These are phyloP conservation scores for Botrytis deweyae DNA, from an alignment of 2,329 filamentous ascomycete species.

Conservation along the genomic window DNA sequence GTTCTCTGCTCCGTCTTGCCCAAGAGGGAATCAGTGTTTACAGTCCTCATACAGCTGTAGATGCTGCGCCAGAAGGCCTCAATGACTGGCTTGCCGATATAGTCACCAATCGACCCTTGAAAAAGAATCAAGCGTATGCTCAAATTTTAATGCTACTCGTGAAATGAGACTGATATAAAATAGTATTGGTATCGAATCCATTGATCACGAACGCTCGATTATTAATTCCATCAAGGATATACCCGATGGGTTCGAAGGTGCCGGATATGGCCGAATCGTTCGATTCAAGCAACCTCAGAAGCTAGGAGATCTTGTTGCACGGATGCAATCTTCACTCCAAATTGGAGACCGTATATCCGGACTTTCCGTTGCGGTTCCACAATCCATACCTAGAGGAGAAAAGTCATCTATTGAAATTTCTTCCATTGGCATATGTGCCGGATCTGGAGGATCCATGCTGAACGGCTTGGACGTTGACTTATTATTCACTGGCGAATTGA, in stretches of 20 bases:
- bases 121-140: conserved; percentile 19
- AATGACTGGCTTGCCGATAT: conserved; percentile 94
- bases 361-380: conserved; percentile 38
- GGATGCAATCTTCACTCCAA: conserved; percentile 31
- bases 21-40: conserved; percentile 92
- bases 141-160: neutral
- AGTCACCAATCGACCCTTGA: conserved; percentile 49
- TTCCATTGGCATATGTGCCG: conserved; percentile 83
- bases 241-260: conserved; percentile 32
- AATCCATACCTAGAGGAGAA: conserved; percentile 27
- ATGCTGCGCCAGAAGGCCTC: conserved; percentile 79
- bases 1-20: conserved; percentile 76
- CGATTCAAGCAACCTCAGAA: conserved; percentile 32
- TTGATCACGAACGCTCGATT: conserved; percentile 27
- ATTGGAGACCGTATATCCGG: conserved; percentile 23
- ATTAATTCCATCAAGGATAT: conserved; percentile 35
- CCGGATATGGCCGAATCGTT: conserved; percentile 40
- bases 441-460: conserved; percentile 78
- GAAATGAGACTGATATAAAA: conserved; percentile 27
- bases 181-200: conserved; percentile 5
- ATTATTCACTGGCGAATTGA: conserved; percentile 88
- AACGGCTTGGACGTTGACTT: conserved; percentile 71
- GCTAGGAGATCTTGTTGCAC: conserved; percentile 31
- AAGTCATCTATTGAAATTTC: conserved; percentile 48
- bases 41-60: conserved; percentile 91